Evolutionary conservation across 1,284 basidiomycete genomes (phyloP).

Genomic region (Fomitiporia mediterranea): DNA sequence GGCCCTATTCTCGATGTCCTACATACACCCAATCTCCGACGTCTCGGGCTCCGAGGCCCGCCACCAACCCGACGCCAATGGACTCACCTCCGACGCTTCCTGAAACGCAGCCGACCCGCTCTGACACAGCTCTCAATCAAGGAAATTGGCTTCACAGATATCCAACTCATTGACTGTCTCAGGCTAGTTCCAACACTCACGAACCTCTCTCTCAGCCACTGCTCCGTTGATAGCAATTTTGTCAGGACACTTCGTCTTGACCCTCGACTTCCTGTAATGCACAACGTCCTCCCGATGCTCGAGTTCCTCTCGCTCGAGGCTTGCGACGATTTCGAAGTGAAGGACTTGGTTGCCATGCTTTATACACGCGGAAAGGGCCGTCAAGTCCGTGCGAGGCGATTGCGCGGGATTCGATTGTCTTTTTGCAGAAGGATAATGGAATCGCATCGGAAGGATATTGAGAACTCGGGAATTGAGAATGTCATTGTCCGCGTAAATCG

Average conservation of each 20-base stretch:
- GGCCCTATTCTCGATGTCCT: constrained; percentile 19
- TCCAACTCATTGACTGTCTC: constrained; percentile 19
- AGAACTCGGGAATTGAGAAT: constrained; percentile 18
- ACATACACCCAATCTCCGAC: constrained; percentile 13
- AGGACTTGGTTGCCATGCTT: constrained; percentile 16
- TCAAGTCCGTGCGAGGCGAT: neutral
- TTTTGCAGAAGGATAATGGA: constrained; percentile 17
- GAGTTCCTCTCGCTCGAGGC: constrained; percentile 21
- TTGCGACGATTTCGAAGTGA: constrained; percentile 20
- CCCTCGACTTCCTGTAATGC: constrained; percentile 1
- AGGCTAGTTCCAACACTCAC: constrained; percentile 15
- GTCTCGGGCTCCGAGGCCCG: constrained; percentile 18
- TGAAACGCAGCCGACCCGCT: constrained; percentile 12
- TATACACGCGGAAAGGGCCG: constrained; percentile 8
- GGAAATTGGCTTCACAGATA: constrained; percentile 20
- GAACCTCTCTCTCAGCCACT: constrained; percentile 21
- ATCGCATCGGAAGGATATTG: constrained; percentile 13
- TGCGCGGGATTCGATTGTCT: constrained; percentile 18
- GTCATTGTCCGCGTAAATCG: constrained; percentile 18
- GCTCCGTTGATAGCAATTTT: constrained; percentile 18
- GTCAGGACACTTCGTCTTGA: constrained; percentile 14
- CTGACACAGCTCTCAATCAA: constrained; percentile 20
- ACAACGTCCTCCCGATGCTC: constrained; percentile 15
- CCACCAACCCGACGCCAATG: constrained; percentile 18
- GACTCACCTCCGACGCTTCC: constrained; percentile 19